A percentile compares a stretch with the other conserved stretches of the same genome.
phyloP scores from a whole-genome alignment of 140 eudicot species.

The Senecio squalidus region DNA sequence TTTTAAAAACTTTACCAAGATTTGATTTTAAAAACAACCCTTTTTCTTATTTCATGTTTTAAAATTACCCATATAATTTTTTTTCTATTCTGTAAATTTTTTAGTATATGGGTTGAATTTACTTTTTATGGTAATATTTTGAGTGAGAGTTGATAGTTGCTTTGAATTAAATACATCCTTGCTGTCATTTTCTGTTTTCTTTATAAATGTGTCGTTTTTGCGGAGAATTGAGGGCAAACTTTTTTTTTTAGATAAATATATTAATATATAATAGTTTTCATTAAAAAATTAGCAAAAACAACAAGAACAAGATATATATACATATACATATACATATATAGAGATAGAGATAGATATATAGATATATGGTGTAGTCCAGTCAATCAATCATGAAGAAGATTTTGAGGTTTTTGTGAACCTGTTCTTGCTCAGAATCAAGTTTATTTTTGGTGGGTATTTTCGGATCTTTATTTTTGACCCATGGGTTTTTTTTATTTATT shows the following conservation, averaged over 20 bases:
- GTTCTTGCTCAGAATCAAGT: constrained; percentile 19
- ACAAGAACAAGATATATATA: constrained; percentile 29
- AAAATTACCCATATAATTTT: too few relatives aligned
- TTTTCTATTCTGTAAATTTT: not conserved
- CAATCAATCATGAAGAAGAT: constrained; percentile 38
- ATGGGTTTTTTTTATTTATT: not conserved
- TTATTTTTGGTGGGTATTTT: constrained; percentile 31
- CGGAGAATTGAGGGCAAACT: constrained; percentile 41
- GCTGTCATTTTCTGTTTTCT: constrained; percentile 44
- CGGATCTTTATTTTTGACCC: constrained; percentile 27
- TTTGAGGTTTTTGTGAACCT: constrained; percentile 22
- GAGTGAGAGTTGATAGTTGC: constrained; percentile 29
- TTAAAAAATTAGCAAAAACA: constrained; percentile 19
- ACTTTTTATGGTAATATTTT: not conserved
- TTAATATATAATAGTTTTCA: not conserved
- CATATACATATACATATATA: constrained; percentile 5
- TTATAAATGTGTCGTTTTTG: constrained; percentile 45
- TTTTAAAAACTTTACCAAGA: not conserved
- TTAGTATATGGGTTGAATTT: not conserved
- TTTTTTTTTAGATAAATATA: constrained; percentile 18
- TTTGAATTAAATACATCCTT: constrained; percentile 40
- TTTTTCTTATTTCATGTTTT: not conserved
- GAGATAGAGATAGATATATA: constrained; percentile 28
- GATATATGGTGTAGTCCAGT: constrained; percentile 31
- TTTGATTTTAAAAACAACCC: not conserved